phyloP scores from a whole-genome alignment of 2,329 filamentous ascomycete genomes.

The Tolypocladium endophyticum region DNA sequence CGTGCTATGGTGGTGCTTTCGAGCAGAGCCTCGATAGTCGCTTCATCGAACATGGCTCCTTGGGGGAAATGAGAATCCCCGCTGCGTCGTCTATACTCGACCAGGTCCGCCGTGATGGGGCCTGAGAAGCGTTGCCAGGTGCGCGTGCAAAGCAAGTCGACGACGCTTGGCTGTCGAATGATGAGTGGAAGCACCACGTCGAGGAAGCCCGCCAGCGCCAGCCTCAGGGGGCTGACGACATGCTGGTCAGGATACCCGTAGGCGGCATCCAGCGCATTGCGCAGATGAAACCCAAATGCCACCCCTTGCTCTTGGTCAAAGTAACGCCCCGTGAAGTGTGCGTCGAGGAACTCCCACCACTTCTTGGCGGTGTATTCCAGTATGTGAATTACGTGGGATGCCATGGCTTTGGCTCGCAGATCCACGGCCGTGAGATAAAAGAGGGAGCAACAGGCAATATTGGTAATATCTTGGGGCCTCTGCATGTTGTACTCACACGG shows the following conservation, averaged over 20 bases:
- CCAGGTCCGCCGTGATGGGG: conserved; percentile 15
- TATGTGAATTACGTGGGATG: conserved; percentile 13
- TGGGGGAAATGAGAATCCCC: not conserved
- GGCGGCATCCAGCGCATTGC: conserved; percentile 17
- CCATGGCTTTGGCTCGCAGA: conserved; percentile 17
- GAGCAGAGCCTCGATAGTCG: conserved; percentile 11
- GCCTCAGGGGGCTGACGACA: conserved; percentile 19
- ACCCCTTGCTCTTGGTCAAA: conserved; percentile 10
- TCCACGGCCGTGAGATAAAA: conserved; percentile 19
- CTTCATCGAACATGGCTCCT: conserved; percentile 7
- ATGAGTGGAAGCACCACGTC: conserved; percentile 14
- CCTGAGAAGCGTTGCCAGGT: conserved; percentile 14
- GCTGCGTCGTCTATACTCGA: conserved; percentile 12
- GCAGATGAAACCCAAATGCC: conserved; percentile 14
- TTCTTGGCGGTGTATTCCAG: conserved; percentile 14
- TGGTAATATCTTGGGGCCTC: conserved; percentile 14
- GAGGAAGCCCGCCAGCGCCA: conserved; percentile 19
- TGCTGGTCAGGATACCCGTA: conserved; percentile 10
- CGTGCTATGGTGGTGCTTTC: conserved; percentile 1
- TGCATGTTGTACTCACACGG: conserved; percentile 14
- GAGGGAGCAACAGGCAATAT: conserved; percentile 21
- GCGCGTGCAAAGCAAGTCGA: conserved; percentile 11
- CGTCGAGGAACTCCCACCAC: conserved; percentile 11
- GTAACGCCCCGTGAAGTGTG: conserved; percentile 4
- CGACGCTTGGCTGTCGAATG: conserved; percentile 11